Evolutionary conservation across 2,329 filamentous ascomycete species (phyloP).

Genomic region (Aspergillus nomiae): DNA sequence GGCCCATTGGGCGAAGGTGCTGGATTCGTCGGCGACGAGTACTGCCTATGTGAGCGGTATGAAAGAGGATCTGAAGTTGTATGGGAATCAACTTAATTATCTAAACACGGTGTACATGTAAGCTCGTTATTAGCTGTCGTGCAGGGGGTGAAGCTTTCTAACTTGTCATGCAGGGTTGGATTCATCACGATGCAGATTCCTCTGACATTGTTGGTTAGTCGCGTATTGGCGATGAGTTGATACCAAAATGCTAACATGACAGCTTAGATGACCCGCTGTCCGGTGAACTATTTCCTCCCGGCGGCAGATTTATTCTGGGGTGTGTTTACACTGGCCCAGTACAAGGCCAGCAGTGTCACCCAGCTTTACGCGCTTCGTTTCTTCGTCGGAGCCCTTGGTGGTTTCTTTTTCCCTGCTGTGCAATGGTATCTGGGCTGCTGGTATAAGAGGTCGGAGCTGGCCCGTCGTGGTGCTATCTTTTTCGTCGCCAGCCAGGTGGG

Average conservation of each 20-base stretch:
- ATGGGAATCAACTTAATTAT: constrained; percentile 27
- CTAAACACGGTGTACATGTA: constrained; percentile 18
- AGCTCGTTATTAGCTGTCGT: no score
- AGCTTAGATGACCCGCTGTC: constrained; percentile 3
- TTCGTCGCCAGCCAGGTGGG: constrained; percentile 26
- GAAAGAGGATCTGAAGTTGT: constrained; percentile 24
- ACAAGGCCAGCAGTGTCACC: constrained; percentile 18
- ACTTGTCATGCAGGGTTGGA: neutral
- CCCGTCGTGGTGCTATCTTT: constrained; percentile 26
- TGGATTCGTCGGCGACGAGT: constrained; percentile 20
- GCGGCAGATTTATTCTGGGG: constrained; percentile 6
- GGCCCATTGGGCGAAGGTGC: constrained; percentile 7
- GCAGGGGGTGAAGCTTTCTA: neutral
- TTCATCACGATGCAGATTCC: constrained; percentile 8
- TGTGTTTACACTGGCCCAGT: constrained; percentile 1
- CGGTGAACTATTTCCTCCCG: constrained; percentile 6
- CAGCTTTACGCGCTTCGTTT: constrained; percentile 36
- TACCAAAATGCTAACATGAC: neutral
- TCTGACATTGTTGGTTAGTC: constrained; percentile 1
- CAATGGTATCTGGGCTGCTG: constrained; percentile 27
- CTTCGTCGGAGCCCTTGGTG: constrained; percentile 36
- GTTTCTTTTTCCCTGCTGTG: constrained; percentile 33
- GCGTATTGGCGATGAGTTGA: neutral
- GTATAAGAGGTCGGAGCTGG: constrained; percentile 26
- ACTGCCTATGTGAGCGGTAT: constrained; percentile 27